A percentile compares a stretch with the other conserved stretches of the same genome.
Conservation (phyloP, 202 grass and related monocot species). For the Panicum virgatum region DNA sequence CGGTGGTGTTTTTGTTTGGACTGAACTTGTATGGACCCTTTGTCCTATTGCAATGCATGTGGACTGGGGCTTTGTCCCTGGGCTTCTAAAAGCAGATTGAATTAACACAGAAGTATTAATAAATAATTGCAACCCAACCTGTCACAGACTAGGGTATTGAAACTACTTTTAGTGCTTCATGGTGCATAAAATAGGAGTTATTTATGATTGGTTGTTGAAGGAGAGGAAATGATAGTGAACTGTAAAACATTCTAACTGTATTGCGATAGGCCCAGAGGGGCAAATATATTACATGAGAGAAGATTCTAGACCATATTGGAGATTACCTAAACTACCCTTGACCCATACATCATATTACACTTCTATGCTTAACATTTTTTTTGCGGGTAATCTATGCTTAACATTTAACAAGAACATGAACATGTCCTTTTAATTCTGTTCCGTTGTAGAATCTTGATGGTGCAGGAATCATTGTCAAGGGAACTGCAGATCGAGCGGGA, state of each 20-base stretch:
- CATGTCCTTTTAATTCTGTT: background rate
- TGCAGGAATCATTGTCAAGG: constrained; percentile 41
- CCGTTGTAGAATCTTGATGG: constrained; percentile 26
- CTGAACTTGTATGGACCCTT: too few species aligned
- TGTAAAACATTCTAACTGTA: background rate
- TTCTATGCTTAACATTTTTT: background rate
- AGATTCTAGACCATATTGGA: background rate
- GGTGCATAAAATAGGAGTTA: background rate
- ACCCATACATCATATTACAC: background rate
- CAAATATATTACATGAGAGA: background rate
- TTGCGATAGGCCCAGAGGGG: background rate
- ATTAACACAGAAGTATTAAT: background rate
- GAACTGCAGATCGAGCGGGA: constrained; percentile 59
- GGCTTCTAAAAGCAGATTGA: background rate
- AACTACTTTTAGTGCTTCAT: background rate
- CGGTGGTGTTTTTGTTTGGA: too few species aligned
- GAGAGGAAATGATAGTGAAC: too few species aligned
- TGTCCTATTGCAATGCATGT: too few species aligned
- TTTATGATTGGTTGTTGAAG: too few species aligned
- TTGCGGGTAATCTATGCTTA: too few species aligned
- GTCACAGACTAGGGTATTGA: background rate
- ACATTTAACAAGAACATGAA: background rate
- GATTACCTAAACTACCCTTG: background rate
- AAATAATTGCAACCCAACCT: background rate
- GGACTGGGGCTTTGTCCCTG: too few species aligned